Percentiles rank a stretch among this genome's conserved stretches.
These are phyloP conservation scores for Pulicaria dysenterica DNA, from an alignment of 129 eudicot species.

Conservation along the genomic window DNA sequence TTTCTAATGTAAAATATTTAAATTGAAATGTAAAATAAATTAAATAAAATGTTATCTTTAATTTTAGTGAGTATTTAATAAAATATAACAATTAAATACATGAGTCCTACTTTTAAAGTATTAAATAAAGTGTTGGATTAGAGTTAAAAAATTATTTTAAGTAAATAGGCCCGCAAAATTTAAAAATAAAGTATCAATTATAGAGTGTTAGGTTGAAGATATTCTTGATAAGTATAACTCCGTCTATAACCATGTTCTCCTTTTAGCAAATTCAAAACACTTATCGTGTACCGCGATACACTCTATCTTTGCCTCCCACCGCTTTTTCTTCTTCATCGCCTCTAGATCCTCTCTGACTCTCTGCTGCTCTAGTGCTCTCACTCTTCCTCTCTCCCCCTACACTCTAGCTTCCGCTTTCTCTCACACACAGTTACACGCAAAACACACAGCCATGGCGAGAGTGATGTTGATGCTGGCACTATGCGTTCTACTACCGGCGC, in stretches of 20 bases:
- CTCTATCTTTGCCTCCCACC: background rate
- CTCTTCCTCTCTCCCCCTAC: background rate
- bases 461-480: conserved; percentile 25
- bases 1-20: no score
- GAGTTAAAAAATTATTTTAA: no score
- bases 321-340: conserved; percentile 4
- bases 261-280: background rate
- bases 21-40: no score
- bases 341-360: background rate
- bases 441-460: conserved; percentile 37
- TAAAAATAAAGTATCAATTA: no score
- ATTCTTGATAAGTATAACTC: no score
- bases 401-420: background rate
- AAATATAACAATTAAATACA: no score
- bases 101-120: no score
- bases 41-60: no score
- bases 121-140: no score
- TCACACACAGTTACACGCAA: conserved; percentile 14
- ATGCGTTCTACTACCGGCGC: conserved; percentile 41
- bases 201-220: no score
- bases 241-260: background rate
- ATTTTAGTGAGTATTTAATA: no score
- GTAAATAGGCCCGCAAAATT: no score
- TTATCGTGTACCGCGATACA: conserved; percentile 29
- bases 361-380: background rate